Conservation (phyloP, 371 early-diverging fungal genomes). For the Mortierella sp. region DNA sequence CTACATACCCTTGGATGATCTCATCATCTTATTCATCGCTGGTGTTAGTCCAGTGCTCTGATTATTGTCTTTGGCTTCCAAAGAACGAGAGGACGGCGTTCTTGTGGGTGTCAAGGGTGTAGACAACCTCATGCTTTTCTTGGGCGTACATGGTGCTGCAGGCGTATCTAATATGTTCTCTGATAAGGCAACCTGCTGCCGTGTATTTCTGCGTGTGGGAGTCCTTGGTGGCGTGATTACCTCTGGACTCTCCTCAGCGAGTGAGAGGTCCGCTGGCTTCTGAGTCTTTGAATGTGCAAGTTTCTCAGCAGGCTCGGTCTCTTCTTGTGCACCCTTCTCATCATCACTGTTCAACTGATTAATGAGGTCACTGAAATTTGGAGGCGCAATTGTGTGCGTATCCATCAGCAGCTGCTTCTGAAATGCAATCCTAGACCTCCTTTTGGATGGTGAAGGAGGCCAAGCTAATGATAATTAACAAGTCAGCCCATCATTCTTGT, state of each 20-base stretch:
- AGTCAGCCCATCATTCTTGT: neutral
- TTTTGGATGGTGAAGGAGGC: constrained; percentile 30
- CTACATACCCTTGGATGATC: constrained; percentile 19
- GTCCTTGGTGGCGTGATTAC: constrained; percentile 33
- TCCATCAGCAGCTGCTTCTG: constrained; percentile 14
- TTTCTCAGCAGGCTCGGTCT: neutral
- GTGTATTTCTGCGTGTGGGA: constrained; percentile 24
- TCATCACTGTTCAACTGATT: constrained; percentile 3
- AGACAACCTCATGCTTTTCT: neutral
- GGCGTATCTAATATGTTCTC: neutral
- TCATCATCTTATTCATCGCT: constrained; percentile 36
- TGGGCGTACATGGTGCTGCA: neutral
- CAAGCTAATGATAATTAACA: constrained; percentile 4
- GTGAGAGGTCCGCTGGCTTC: neutral
- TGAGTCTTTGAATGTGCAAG: neutral
- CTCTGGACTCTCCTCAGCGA: neutral
- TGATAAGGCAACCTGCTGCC: constrained; percentile 1
- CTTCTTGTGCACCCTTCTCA: neutral
- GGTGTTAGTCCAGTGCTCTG: constrained; percentile 44
- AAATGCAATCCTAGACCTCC: constrained; percentile 16
- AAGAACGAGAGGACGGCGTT: neutral
- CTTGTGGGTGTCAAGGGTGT: constrained; percentile 18
- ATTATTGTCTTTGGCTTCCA: constrained; percentile 6
- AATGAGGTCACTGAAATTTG: constrained; percentile 12
- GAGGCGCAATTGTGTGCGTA: constrained; percentile 8